phyloP scores from a whole-genome alignment of 2,329 filamentous ascomycete genomes.

The Teratosphaeria viscida region DNA sequence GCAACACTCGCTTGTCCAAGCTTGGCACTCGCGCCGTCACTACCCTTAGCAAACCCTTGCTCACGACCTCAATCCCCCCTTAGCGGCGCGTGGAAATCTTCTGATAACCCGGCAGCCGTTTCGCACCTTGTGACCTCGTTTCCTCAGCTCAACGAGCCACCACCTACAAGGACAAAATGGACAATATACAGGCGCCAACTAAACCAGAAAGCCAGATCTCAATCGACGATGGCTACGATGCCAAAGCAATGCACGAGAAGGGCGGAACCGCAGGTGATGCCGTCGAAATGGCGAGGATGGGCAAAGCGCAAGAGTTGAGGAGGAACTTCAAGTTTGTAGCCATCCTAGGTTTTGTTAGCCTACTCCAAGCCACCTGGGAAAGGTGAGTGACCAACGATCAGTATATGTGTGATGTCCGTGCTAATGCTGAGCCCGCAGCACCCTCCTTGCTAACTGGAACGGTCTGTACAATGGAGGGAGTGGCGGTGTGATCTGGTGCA shows the following conservation, averaged over 20 bases:
- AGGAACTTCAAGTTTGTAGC: conserved; percentile 36
- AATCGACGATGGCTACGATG: conserved; percentile 13
- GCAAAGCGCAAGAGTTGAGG: conserved; percentile 40
- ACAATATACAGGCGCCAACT: conserved; percentile 4
- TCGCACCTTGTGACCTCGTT: background rate
- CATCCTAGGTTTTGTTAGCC: conserved; percentile 44
- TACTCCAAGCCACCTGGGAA: conserved; percentile 42
- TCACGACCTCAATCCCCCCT: background rate
- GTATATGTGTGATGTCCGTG: background rate
- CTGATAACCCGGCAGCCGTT: background rate
- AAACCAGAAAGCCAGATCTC: conserved; percentile 16
- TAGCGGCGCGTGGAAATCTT: background rate
- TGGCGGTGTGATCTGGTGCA: conserved; percentile 23
- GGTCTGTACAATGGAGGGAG: conserved; percentile 22
- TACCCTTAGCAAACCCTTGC: background rate
- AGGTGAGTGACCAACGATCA: background rate
- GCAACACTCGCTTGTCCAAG: background rate
- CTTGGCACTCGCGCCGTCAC: background rate
- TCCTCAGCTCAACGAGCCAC: background rate
- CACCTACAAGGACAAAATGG: background rate
- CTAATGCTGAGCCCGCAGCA: conserved; percentile 15
- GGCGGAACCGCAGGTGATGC: conserved; percentile 27
- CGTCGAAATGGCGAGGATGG: conserved; percentile 39
- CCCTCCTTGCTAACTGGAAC: conserved; percentile 27
- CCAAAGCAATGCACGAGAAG: conserved; percentile 14